These are phyloP conservation scores for Trichosporon sp. DNA, from an alignment of 1,284 basidiomycete genomes.

Conservation along the genomic window DNA sequence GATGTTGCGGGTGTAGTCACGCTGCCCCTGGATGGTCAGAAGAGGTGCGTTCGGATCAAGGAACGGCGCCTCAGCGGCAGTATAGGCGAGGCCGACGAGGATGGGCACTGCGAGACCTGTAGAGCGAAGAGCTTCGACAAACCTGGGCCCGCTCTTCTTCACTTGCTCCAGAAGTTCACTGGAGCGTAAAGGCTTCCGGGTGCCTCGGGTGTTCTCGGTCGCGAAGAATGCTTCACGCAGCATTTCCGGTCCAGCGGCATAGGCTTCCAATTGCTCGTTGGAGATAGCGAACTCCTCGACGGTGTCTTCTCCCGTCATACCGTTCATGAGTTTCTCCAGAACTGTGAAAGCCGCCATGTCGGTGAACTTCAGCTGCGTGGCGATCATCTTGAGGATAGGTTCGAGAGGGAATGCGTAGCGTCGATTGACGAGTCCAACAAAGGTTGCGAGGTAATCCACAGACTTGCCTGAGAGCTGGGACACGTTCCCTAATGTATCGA, in stretches of 20 bases:
- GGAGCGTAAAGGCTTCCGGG: conserved; percentile 6
- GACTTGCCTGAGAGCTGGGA: conserved; percentile 59
- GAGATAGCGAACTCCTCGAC: conserved; percentile 69
- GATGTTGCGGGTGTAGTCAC: conserved; percentile 51
- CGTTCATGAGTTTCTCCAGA: conserved; percentile 83
- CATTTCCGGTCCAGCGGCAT: conserved; percentile 82
- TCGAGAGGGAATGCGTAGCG: conserved; percentile 76
- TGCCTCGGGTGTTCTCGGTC: conserved; percentile 44
- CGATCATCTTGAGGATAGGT: conserved; percentile 81
- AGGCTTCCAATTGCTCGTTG: conserved; percentile 78
- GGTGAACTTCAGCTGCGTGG: conserved; percentile 78
- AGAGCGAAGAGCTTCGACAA: conserved; percentile 67
- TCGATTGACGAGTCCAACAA: conserved; percentile 86
- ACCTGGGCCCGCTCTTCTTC: conserved; percentile 52
- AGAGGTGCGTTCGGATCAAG: conserved; percentile 31
- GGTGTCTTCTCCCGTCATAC: conserved; percentile 92
- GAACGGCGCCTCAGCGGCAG: conserved; percentile 53
- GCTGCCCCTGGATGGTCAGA: conserved; percentile 47
- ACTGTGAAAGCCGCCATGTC: conserved; percentile 87
- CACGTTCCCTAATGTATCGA: conserved; percentile 77
- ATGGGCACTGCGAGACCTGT: conserved; percentile 71
- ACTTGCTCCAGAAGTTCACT: conserved; percentile 22
- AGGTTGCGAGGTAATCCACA: conserved; percentile 82
- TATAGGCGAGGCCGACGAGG: conserved; percentile 80
- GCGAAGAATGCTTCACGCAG: conserved; percentile 68